Evolutionary conservation across 208 protist genomes (phyloP).

Genomic region (Wallacemonas sp.): DNA sequence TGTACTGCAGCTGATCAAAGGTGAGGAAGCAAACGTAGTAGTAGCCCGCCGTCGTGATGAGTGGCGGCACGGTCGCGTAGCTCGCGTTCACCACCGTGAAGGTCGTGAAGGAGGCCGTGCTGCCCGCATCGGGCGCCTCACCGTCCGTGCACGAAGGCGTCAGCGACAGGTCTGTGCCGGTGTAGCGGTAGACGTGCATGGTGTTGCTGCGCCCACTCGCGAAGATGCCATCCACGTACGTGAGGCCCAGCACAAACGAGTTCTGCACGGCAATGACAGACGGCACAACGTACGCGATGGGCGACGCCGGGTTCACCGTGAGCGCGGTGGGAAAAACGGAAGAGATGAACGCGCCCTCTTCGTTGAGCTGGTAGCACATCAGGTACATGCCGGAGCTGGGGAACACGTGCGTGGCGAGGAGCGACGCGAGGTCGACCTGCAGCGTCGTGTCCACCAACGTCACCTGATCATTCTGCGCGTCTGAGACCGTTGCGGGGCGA

Average conservation of each 20-base stretch:
- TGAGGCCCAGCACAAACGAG: conserved; percentile 67
- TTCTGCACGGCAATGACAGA: conserved; percentile 31
- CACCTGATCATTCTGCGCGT: conserved; percentile 29
- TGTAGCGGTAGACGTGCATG: conserved; percentile 45
- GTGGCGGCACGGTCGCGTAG: conserved; percentile 52
- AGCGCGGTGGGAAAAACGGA: conserved; percentile 63
- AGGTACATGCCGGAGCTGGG: conserved; percentile 44
- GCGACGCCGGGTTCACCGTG: conserved; percentile 53
- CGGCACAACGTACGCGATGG: conserved; percentile 75
- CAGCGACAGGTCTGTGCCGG: conserved; percentile 4
- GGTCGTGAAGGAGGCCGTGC: conserved; percentile 51
- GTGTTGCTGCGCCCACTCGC: conserved; percentile 27
- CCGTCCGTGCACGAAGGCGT: conserved; percentile 40
- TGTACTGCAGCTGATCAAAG: conserved; percentile 41
- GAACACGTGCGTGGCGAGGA: conserved; percentile 44
- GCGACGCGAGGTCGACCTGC: conserved; percentile 37
- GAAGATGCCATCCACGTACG: conserved; percentile 70
- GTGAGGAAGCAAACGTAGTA: conserved; percentile 86
- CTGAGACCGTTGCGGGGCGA: conserved; percentile 36
- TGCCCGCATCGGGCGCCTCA: conserved; percentile 30
- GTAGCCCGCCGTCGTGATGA: conserved; percentile 51
- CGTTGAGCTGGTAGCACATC: conserved; percentile 69
- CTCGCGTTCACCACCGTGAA: conserved; percentile 53
- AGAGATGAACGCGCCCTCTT: conserved; percentile 26
- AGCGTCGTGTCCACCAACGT: conserved; percentile 67